Percentiles rank a stretch among this genome's conserved stretches.
phyloP scores from a whole-genome alignment of 306 rosid genomes.

The Rosa lucieae region DNA sequence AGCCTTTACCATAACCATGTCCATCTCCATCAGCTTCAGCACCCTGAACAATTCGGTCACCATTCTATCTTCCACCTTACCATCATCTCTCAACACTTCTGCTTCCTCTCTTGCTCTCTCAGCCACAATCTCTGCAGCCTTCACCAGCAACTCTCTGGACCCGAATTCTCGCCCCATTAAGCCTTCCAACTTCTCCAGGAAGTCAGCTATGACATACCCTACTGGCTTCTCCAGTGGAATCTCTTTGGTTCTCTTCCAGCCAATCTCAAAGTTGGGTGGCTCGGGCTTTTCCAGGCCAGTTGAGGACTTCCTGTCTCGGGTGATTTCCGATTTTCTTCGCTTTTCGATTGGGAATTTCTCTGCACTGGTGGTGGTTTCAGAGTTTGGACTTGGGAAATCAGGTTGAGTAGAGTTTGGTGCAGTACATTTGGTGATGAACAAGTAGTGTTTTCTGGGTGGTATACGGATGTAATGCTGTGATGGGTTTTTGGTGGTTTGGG shows the following conservation, averaged over 20 bases:
- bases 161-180: constrained; percentile 82
- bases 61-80: constrained; percentile 89
- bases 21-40: constrained; percentile 88
- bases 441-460: constrained; percentile 34
- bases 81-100: constrained; percentile 66
- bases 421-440: constrained; percentile 46
- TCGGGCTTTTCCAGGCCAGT: constrained; percentile 43
- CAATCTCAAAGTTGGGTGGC: constrained; percentile 82
- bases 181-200: constrained; percentile 74
- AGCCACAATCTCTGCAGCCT: constrained; percentile 83
- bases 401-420: constrained; percentile 29
- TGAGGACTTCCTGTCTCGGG: constrained; percentile 40
- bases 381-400: constrained; percentile 43
- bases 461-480: constrained; percentile 15
- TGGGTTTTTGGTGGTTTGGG: constrained; percentile 30
- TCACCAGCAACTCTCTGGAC: constrained; percentile 61
- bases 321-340: constrained; percentile 75
- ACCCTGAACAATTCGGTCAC: constrained; percentile 79
- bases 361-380: constrained; percentile 54
- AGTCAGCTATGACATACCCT: constrained; percentile 77
- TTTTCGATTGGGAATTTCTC: constrained; percentile 76
- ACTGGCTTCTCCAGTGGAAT: constrained; percentile 67
- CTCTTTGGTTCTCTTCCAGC: constrained; percentile 92
- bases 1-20: constrained; percentile 85
- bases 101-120: constrained; percentile 94